phyloP scores from a whole-genome alignment of 2,329 filamentous ascomycete genomes.

The Polytolypa hystricis region DNA sequence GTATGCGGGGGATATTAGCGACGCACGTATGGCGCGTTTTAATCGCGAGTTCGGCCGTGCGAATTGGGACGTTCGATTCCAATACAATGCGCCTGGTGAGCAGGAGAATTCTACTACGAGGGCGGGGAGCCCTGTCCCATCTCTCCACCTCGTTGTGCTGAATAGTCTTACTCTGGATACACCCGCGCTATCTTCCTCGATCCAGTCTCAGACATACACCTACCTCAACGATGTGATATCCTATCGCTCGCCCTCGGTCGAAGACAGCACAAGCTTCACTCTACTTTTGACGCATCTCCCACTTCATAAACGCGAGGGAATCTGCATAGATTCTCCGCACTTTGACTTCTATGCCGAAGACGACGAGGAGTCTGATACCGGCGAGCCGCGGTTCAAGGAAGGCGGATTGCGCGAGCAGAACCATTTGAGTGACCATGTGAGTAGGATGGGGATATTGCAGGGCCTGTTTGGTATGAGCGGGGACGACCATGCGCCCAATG shows the following conservation, averaged over 20 bases:
- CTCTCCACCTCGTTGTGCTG: conserved; percentile 71
- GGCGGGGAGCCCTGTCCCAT: conserved; percentile 34
- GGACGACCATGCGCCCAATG: conserved; percentile 45
- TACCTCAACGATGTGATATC: conserved; percentile 54
- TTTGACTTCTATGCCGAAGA: conserved; percentile 69
- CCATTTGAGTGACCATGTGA: conserved; percentile 64
- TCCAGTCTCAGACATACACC: conserved; percentile 66
- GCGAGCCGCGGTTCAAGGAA: conserved; percentile 24
- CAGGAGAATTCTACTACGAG: conserved; percentile 17
- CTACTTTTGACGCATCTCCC: conserved; percentile 87
- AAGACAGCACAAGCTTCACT: conserved; percentile 58
- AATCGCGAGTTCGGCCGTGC: conserved; percentile 74
- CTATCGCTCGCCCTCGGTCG: conserved; percentile 47
- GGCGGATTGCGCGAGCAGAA: conserved; percentile 71
- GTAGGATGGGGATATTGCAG: conserved; percentile 60
- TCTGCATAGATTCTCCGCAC: conserved; percentile 75
- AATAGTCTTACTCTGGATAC: conserved; percentile 93
- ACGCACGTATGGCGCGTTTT: conserved; percentile 66
- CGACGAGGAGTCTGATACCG: conserved; percentile 33
- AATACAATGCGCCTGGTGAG: conserved; percentile 36
- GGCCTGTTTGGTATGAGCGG: conserved; percentile 71
- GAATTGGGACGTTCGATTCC: conserved; percentile 81
- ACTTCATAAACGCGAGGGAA: conserved; percentile 66
- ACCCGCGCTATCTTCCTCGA: conserved; percentile 53
- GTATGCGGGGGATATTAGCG: conserved; percentile 81